Base-by-base conservation (phyloP, 805 yeast species). In the Wickerhamomyces subpelliculosus region DNA sequence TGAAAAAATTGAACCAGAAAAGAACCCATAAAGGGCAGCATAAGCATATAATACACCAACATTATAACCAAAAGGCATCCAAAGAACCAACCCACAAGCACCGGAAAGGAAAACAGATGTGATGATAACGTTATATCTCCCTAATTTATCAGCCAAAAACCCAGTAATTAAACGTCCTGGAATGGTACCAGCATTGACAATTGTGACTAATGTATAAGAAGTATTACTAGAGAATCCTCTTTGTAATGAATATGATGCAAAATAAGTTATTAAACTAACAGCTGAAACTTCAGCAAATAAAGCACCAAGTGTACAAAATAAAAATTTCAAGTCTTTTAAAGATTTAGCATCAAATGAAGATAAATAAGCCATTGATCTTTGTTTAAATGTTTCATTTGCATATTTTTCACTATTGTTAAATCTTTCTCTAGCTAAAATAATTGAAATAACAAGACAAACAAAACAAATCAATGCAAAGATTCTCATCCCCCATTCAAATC, bases 401-500 rank as follows among this genome's bases (percentile, higher is more conserved):
- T 29, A 10, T 12, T 6, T 12, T 4, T 19, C 14, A 4, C 13
- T 14, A 6, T 19, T 29, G 14, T 29, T 29, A 10, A 48, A 35
- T 38, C 70, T 60, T 39, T 70, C 74, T 32, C 51, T 61, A 5
- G 62, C 62, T 12, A 70, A 46, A 1, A 61, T 25, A 3, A 57
- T 36, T 1, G 73, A 56, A 13, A 56, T 35, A 1, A 49, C 14
- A 20, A 66, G 51, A 35, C 71, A 62, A 11, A 47, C 59, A 5
- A 65, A 44, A 41, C 69, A 68, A 5, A 73, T 48, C 34, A 75
- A 66, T 11, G 71, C 75, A 24, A 75, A 47, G 4, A 65, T 62
- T 47, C 82, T 57, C 33, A 75, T 65, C 1, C 80, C 75, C 81
- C 82, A 76, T 12, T 62, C 55, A 43, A 65, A 76, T 0, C 80